Percentiles rank a stretch among this genome's conserved stretches.
These are phyloP conservation scores for Hypoxylon fragiforme DNA, from an alignment of 495 filamentous ascomycete genomes.

Conservation along the genomic window DNA sequence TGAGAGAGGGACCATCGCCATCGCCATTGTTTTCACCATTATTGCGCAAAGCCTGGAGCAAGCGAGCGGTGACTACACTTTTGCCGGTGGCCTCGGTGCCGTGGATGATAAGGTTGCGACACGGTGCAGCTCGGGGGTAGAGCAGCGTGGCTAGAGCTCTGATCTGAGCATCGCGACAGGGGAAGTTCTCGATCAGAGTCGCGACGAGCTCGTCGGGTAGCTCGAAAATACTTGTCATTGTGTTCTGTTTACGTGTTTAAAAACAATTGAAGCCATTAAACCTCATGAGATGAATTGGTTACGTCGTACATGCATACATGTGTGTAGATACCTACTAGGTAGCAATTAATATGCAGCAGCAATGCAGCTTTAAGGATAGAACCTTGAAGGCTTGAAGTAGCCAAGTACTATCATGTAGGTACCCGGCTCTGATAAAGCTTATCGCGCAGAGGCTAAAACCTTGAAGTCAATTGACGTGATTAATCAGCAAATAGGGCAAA, in stretches of 20 bases:
- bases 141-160: conserved; percentile 65
- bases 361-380: too few relatives aligned
- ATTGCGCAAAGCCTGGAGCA: conserved; percentile 51
- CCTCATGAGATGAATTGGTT: too few relatives aligned
- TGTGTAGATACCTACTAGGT: background rate
- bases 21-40: background rate
- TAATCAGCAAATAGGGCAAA: too few relatives aligned
- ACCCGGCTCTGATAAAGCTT: too few relatives aligned
- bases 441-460: too few relatives aligned
- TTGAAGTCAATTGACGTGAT: too few relatives aligned
- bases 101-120: conserved; percentile 70
- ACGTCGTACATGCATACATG: too few relatives aligned
- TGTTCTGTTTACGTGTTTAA: background rate
- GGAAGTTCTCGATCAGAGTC: conserved; percentile 53
- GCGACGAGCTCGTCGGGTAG: conserved; percentile 57
- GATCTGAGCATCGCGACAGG: conserved; percentile 67
- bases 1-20: conserved; percentile 37
- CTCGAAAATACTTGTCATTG: conserved; percentile 43
- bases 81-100: conserved; percentile 95
- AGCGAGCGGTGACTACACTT: conserved; percentile 64
- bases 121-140: conserved; percentile 50
- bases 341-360: too few relatives aligned
- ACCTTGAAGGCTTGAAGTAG: too few relatives aligned
- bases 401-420: too few relatives aligned
- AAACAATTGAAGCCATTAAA: background rate